Evolutionary conservation across 2,329 filamentous ascomycete genomes (phyloP).

Genomic region (Lasiodiplodia sp.): DNA sequence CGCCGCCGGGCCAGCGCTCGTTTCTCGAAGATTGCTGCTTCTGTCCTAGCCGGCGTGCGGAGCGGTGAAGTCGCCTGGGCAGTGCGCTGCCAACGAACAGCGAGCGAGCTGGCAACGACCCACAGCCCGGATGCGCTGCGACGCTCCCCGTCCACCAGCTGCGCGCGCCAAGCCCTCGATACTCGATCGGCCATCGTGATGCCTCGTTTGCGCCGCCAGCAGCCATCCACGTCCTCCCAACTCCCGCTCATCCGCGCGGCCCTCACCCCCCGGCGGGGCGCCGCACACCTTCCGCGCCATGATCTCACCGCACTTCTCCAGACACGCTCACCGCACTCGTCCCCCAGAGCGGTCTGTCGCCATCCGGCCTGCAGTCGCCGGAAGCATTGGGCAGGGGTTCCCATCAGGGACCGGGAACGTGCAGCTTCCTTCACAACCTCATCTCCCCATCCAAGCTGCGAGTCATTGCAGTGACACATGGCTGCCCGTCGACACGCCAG

Average conservation of each 20-base stretch:
- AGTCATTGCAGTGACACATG: constrained; percentile 25
- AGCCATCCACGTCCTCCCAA: constrained; percentile 20
- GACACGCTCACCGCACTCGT: constrained; percentile 22
- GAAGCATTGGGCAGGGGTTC: constrained; percentile 25
- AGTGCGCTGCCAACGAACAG: constrained; percentile 17
- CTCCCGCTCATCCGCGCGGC: constrained; percentile 15
- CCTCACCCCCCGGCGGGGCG: constrained; percentile 15
- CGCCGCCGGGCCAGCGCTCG: constrained; percentile 38
- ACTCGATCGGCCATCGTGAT: constrained; percentile 4
- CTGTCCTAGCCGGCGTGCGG: constrained; percentile 28
- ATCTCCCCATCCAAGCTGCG: constrained; percentile 15
- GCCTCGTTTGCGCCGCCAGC: constrained; percentile 1
- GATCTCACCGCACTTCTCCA: constrained; percentile 28
- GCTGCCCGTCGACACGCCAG: constrained; percentile 10
- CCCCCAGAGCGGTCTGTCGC: constrained; percentile 23
- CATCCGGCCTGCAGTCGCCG: background rate
- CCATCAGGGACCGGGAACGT: constrained; percentile 13
- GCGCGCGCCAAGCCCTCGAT: constrained; percentile 9
- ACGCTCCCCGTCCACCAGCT: constrained; percentile 18
- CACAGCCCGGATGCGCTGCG: constrained; percentile 24
- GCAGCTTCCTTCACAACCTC: constrained; percentile 16
- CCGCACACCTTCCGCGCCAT: constrained; percentile 24
- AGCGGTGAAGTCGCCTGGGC: constrained; percentile 21
- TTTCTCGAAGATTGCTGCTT: constrained; percentile 50
- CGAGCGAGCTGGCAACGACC: constrained; percentile 15